Evolutionary conservation across 306 rosid species (phyloP).

Genomic region (Quercus alba): DNA sequence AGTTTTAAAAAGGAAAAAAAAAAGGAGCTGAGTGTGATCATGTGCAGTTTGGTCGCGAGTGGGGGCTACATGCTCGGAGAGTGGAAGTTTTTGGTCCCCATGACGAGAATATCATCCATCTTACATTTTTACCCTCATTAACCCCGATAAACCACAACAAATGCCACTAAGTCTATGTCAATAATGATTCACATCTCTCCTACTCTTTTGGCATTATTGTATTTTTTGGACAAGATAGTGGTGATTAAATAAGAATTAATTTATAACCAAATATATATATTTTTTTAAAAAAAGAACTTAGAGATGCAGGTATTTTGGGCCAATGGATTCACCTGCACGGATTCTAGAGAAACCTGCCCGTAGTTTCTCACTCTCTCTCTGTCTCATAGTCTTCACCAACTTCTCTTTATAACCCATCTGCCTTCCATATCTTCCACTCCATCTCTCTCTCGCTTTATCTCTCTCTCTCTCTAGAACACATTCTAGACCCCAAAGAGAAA

Average conservation of each 20-base stretch:
- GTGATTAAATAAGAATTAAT: background rate
- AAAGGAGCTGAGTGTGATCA: constrained; percentile 27
- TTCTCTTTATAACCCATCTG: constrained; percentile 28
- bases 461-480: background rate
- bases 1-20: background rate
- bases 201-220: background rate
- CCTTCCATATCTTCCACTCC: background rate
- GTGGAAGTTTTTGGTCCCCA: background rate
- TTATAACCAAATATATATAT: background rate
- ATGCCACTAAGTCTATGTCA: constrained; percentile 1
- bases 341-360: constrained; percentile 34
- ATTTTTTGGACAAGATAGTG: background rate
- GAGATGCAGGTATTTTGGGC: constrained; percentile 44
- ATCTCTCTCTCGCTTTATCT: background rate
- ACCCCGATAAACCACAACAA: background rate
- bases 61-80: constrained; percentile 43
- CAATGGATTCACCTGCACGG: constrained; percentile 67
- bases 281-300: background rate
- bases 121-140: background rate
- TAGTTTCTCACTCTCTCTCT: constrained; percentile 30
- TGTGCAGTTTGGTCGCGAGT: constrained; percentile 47
- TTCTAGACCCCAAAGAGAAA: background rate
- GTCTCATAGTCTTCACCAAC: constrained; percentile 36
- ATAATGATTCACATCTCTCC: no score
- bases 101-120: background rate